Conservation (phyloP, 163 green algal species). For the Chlorella variabilis region DNA sequence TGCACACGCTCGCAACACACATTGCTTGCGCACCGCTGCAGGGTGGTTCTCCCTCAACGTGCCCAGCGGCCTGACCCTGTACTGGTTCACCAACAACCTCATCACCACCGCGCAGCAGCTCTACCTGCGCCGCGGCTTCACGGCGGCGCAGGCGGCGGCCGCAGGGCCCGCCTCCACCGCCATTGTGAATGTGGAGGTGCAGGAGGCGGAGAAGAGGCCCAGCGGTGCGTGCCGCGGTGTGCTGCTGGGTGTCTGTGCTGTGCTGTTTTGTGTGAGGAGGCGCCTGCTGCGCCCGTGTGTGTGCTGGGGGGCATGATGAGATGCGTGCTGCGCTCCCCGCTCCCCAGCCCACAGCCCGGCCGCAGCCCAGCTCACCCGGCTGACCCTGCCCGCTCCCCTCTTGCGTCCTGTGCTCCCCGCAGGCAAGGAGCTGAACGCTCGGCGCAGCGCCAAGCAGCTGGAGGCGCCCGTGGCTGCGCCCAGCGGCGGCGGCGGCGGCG, state of each 20-base stretch:
- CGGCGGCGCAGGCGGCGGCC: background rate
- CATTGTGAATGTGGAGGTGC: conserved; percentile 5
- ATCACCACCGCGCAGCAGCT: conserved; percentile 88
- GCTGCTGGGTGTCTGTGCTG: too few species aligned
- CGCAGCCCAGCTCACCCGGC: background rate
- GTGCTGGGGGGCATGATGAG: too few species aligned
- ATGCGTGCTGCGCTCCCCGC: too few species aligned
- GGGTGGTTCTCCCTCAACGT: conserved; percentile 98
- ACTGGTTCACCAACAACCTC: conserved; percentile 99
- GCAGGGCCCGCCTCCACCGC: conserved; percentile 4
- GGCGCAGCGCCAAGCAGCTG: conserved; percentile 43
- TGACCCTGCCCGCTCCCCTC: background rate
- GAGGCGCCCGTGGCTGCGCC: background rate
- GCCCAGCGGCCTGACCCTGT: conserved; percentile 94
- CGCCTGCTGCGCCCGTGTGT: background rate
- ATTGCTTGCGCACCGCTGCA: too few species aligned
- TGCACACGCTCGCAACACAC: too few species aligned
- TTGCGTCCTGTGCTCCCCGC: background rate
- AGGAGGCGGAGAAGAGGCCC: conserved; percentile 55
- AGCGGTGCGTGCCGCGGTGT: conserved; percentile 24
- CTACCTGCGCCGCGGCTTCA: conserved; percentile 47
- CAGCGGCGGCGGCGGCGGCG: conserved; percentile 20
- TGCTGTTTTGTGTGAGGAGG: too few species aligned
- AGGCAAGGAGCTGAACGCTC: conserved; percentile 67
- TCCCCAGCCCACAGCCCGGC: background rate